phyloP scores from a whole-genome alignment of 1,139 yeast genomes.

The Sugiyamaella japonica region DNA sequence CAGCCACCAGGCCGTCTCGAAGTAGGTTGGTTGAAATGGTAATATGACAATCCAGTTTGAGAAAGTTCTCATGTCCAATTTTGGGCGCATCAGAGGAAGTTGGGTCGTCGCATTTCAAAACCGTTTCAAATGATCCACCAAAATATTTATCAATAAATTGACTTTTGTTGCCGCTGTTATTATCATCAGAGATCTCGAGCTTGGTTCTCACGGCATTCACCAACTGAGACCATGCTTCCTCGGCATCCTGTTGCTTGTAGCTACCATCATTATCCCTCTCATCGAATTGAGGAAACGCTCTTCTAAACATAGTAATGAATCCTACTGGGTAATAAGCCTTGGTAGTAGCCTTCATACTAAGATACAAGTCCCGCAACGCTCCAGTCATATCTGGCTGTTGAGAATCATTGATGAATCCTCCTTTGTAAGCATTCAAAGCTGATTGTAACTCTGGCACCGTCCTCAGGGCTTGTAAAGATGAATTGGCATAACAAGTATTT shows the following conservation, averaged over 20 bases:
- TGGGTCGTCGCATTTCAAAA: constrained; percentile 56
- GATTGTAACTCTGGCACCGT: constrained; percentile 59
- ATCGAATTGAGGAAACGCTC: constrained; percentile 80
- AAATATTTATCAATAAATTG: constrained; percentile 56
- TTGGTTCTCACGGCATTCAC: constrained; percentile 50
- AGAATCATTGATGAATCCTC: constrained; percentile 17
- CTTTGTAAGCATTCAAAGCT: constrained; percentile 34
- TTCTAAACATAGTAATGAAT: constrained; percentile 51
- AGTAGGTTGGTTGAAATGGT: constrained; percentile 81
- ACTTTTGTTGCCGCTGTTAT: constrained; percentile 17
- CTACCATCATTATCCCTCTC: constrained; percentile 67
- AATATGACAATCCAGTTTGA: constrained; percentile 87
- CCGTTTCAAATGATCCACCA: constrained; percentile 62
- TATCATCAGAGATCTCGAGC: neutral
- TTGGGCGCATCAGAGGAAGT: constrained; percentile 50
- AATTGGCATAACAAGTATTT: constrained; percentile 91
- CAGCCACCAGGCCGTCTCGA: constrained; percentile 77
- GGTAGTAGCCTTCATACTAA: constrained; percentile 37
- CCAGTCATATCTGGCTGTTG: constrained; percentile 31
- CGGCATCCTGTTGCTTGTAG: constrained; percentile 96
- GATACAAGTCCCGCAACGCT: constrained; percentile 38
- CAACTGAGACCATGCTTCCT: constrained; percentile 87
- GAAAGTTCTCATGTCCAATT: constrained; percentile 57
- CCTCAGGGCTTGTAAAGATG: constrained; percentile 79
- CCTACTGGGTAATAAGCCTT: constrained; percentile 52